Base-by-base conservation (phyloP, 2,329 filamentous ascomycete species). In the Ophiostoma piceae region DNA sequence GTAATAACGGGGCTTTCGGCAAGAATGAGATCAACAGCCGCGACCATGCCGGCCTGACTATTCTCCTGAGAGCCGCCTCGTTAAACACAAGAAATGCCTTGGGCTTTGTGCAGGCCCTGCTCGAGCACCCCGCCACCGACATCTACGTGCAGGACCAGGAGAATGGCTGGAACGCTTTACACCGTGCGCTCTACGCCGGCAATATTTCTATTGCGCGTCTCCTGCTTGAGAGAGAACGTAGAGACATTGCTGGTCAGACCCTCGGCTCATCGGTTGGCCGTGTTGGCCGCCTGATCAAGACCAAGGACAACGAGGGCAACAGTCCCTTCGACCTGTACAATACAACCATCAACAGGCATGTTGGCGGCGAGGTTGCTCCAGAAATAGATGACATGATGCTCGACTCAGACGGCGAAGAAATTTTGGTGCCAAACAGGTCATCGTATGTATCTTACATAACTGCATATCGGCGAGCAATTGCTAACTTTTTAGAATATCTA, bases 141-240 rank as follows among this genome's bases (percentile, higher is more conserved):
- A 82, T 98, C 9, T 95, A 97, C 76, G 83, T 85, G 2, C 94
- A 96, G 77, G 95, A 99, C 78, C 82, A 84, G 8, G 95, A 99
- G 79, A 98, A 91, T 79, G 94, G 94, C 64, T 99, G 95, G 95
- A 99, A 96, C 72, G 90, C 94, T 51, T 84, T 99, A 54, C 95
- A 99, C 77, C 87, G 95, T 75, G 92, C 94, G 8, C 83, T 98
- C 60, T 98, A 97, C 77, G 88, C 89, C 74, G 94, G 94, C 66
- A 97, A 97, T 76, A 88, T 95, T 67, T 89, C 91, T 7, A 90
- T 96, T 74, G 95, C 95, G 2, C 88, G 92, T 66, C 83, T 92
- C 26, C 87, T 99, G 41, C 83, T 99, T 73, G 87, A 90, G 68
- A 90, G 90, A 74, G 94, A 97, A 77, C 83, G 88, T 29, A 85